Conservation (phyloP, 345 rosid species). For the Pistacia atlantica region DNA sequence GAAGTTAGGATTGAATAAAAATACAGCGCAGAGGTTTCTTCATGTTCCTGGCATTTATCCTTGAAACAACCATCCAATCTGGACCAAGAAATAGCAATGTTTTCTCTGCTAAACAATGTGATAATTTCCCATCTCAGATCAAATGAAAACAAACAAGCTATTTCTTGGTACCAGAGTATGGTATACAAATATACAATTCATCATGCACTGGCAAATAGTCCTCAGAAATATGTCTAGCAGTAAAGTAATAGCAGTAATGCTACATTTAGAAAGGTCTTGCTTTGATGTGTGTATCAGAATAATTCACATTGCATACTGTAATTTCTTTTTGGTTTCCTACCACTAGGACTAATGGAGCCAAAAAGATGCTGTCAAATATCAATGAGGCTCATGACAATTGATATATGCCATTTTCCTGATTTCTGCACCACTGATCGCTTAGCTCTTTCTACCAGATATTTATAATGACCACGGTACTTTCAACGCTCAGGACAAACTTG, state of each 20-base stretch:
- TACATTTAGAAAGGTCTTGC: background rate
- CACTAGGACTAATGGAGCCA: background rate
- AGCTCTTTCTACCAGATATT: background rate
- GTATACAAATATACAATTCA: no score
- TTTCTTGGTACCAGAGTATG: no score
- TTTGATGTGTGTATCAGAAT: background rate
- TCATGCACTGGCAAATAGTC: background rate
- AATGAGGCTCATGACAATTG: background rate
- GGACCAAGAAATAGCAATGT: background rate
- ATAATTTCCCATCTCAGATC: background rate
- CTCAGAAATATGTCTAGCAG: background rate
- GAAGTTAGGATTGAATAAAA: conserved; percentile 2
- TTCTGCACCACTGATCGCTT: background rate
- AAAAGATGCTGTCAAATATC: background rate
- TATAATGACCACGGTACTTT: background rate
- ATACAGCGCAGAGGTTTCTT: conserved; percentile 11
- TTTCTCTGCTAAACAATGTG: background rate
- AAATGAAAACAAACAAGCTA: background rate
- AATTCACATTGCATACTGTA: background rate
- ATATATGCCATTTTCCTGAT: background rate
- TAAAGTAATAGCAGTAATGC: background rate
- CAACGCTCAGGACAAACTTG: no score
- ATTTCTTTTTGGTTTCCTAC: background rate
- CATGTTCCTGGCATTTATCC: background rate
- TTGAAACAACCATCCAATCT: background rate